A percentile compares a stretch with the other conserved stretches of the same genome.
Evolutionary conservation across 331 rosid species (phyloP).

Genomic region (Prunus yedoensis): DNA sequence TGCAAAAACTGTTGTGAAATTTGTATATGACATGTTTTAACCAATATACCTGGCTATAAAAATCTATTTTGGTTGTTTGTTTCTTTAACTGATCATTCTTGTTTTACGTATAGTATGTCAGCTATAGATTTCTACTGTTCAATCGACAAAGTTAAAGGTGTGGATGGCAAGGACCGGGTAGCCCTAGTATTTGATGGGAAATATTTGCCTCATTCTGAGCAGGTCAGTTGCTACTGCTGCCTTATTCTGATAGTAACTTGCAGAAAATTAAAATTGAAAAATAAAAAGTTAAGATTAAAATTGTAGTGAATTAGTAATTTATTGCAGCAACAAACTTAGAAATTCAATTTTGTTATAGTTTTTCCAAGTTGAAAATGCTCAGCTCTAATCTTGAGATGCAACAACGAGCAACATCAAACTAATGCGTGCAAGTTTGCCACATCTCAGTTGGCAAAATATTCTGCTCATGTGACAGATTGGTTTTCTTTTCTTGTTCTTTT

Average conservation of each 20-base stretch:
- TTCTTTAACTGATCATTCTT: slow-evolving; percentile 11
- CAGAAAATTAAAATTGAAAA: neutral
- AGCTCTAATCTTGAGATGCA: neutral
- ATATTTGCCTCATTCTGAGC: slow-evolving; percentile 75
- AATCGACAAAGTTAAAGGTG: slow-evolving; percentile 85
- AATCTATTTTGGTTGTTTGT: neutral
- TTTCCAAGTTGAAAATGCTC: slow-evolving; percentile 1
- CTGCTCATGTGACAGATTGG: too few species aligned
- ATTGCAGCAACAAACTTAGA: neutral
- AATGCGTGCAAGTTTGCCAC: neutral
- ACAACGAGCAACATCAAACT: neutral
- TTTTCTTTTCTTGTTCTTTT: too few species aligned
- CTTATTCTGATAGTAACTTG: slow-evolving; percentile 9
- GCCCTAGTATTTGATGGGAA: slow-evolving; percentile 83
- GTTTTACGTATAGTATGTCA: slow-evolving; percentile 67
- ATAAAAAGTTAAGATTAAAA: neutral
- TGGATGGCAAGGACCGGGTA: slow-evolving; percentile 90
- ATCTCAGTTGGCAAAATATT: neutral
- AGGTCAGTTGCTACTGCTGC: slow-evolving; percentile 50
- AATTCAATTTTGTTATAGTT: neutral
- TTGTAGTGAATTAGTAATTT: too few species aligned
- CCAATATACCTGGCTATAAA: too few species aligned
- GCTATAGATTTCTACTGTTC: slow-evolving; percentile 95
- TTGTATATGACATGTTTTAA: too few species aligned
- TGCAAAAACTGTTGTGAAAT: too few species aligned